Evolutionary conservation across 106 monocot species (phyloP).

Genomic region (Narthecium ossifragum): DNA sequence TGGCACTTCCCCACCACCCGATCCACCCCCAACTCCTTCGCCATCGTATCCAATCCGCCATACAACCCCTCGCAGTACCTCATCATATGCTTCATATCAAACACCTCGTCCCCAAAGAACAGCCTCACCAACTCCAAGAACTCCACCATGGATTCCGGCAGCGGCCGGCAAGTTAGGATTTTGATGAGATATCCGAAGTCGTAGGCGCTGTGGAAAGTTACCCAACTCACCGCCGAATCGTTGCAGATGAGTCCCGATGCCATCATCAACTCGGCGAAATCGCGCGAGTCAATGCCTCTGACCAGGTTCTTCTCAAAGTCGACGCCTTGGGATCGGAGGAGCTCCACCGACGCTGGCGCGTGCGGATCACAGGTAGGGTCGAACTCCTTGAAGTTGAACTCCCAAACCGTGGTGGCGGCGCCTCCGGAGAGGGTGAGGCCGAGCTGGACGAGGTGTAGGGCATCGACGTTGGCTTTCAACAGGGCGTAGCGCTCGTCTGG

Average conservation of each 20-base stretch:
- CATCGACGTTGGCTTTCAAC: slow-evolving; percentile 59
- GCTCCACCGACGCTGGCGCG: slow-evolving; percentile 41
- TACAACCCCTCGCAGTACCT: slow-evolving; percentile 34
- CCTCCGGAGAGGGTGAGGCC: slow-evolving; percentile 55
- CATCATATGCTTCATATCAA: slow-evolving; percentile 67
- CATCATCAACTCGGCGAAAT: slow-evolving; percentile 44
- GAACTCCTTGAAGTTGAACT: slow-evolving; percentile 63
- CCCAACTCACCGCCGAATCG: slow-evolving; percentile 42
- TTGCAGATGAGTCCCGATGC: slow-evolving; percentile 46
- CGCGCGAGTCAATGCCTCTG: slow-evolving; percentile 11
- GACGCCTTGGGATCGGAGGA: slow-evolving; percentile 45
- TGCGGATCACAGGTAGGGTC: slow-evolving; percentile 33
- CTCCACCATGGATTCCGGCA: slow-evolving; percentile 31
- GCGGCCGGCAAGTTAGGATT: slow-evolving; percentile 24
- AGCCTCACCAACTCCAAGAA: slow-evolving; percentile 30
- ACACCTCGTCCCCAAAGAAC: slow-evolving; percentile 51
- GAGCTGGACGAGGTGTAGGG: slow-evolving; percentile 58
- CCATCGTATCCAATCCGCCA: slow-evolving; percentile 59
- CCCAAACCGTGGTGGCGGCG: slow-evolving; percentile 24
- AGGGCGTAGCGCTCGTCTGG: slow-evolving; percentile 34
- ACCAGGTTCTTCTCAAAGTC: slow-evolving; percentile 32
- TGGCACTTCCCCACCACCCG: slow-evolving; percentile 45
- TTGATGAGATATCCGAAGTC: slow-evolving; percentile 74
- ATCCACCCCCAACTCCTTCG: slow-evolving; percentile 28
- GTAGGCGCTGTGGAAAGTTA: slow-evolving; percentile 69